Evolutionary conservation across 1,284 basidiomycete genomes (phyloP).

Genomic region (Stereum hirsutum): DNA sequence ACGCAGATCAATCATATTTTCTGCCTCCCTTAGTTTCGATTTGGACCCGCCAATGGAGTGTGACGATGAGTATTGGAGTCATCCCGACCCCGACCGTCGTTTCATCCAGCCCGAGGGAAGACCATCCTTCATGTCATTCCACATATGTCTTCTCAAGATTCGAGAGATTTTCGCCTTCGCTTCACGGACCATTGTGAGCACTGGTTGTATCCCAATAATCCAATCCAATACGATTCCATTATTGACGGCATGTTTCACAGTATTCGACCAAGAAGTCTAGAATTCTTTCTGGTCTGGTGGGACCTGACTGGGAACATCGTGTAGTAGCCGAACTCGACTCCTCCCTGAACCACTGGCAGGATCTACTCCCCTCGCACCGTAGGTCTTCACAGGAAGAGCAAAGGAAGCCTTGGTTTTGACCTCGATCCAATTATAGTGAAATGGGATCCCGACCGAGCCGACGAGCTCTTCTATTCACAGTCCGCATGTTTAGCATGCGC

Average conservation of each 20-base stretch:
- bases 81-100: constrained; percentile 27
- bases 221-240: neutral
- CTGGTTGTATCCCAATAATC: neutral
- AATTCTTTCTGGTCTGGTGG: constrained; percentile 34
- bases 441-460: constrained; percentile 47
- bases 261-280: constrained; percentile 53
- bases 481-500: constrained; percentile 43
- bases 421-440: constrained; percentile 23
- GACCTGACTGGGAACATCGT: constrained; percentile 43
- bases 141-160: constrained; percentile 43
- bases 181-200: constrained; percentile 41
- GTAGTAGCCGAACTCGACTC: constrained; percentile 52
- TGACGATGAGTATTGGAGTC: constrained; percentile 58
- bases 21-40: constrained; percentile 44
- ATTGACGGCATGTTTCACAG: constrained; percentile 15
- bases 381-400: constrained; percentile 5
- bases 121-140: constrained; percentile 36
- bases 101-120: constrained; percentile 38
- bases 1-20: constrained; percentile 31
- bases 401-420: neutral
- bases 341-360: constrained; percentile 55
- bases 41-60: constrained; percentile 49
- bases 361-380: constrained; percentile 44
- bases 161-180: constrained; percentile 49
- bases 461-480: constrained; percentile 40